These are phyloP conservation scores for Purpureocillium lavendulum DNA, from an alignment of 2,329 filamentous ascomycete species.

Conservation along the genomic window DNA sequence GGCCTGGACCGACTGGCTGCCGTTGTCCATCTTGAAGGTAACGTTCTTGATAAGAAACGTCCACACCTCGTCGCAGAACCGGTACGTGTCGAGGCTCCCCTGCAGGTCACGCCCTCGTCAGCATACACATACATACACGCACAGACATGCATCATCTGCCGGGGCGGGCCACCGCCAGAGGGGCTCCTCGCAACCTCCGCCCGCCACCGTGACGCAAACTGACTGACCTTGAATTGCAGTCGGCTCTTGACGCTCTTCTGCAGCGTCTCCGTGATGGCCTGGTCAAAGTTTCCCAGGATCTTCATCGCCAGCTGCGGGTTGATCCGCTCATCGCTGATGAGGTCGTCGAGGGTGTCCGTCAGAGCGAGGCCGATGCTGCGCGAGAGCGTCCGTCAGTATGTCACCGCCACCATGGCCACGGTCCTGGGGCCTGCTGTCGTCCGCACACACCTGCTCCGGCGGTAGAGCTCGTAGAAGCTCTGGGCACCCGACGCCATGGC, in stretches of 20 bases:
- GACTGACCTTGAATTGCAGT: constrained; percentile 84
- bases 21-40: constrained; percentile 93
- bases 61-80: constrained; percentile 99
- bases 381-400: constrained; percentile 6
- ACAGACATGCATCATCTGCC: neutral
- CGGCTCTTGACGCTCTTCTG: constrained; percentile 88
- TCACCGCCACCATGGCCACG: neutral
- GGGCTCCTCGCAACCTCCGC: too few species aligned
- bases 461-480: constrained; percentile 89
- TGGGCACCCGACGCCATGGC: constrained; percentile 42
- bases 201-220: too few species aligned
- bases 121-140: neutral
- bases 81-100: constrained; percentile 96
- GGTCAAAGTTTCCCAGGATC: constrained; percentile 92
- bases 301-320: constrained; percentile 98
- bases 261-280: constrained; percentile 82
- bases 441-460: constrained; percentile 86
- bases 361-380: constrained; percentile 82
- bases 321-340: constrained; percentile 91
- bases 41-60: constrained; percentile 98
- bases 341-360: constrained; percentile 92
- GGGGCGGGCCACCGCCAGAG: too few species aligned
- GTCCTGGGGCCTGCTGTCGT: too few species aligned
- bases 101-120: constrained; percentile 24
- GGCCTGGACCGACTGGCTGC: constrained; percentile 61